Evolutionary conservation across 192 early-diverging fungal genomes (phyloP).

Genomic region (Kappamyces sp.): DNA sequence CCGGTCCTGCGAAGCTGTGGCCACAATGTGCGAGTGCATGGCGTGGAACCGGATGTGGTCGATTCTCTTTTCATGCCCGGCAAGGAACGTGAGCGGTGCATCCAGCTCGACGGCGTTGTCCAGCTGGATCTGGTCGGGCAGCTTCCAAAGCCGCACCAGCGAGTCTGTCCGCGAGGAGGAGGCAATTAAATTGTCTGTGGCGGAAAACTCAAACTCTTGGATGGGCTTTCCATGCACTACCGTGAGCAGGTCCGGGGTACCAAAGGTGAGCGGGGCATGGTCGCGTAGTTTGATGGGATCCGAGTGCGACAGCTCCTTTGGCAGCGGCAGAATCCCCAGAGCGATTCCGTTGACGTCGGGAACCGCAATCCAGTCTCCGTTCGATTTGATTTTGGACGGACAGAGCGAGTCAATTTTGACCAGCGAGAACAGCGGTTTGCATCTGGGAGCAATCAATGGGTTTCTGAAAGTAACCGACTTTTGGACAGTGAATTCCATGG

Average conservation of each 20-base stretch:
- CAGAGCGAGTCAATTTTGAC: constrained; percentile 21
- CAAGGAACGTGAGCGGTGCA: constrained; percentile 19
- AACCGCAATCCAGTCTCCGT: constrained; percentile 15
- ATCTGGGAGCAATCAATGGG: not conserved
- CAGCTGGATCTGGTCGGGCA: constrained; percentile 10
- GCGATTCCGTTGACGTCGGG: constrained; percentile 10
- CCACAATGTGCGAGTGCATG: constrained; percentile 18
- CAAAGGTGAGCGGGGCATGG: constrained; percentile 15
- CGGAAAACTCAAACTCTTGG: constrained; percentile 23
- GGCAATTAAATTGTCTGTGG: constrained; percentile 5
- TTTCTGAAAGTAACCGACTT: constrained; percentile 15
- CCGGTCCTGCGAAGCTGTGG: constrained; percentile 19
- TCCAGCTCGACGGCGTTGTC: constrained; percentile 7
- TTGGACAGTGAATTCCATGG: too few species aligned
- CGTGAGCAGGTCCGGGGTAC: not conserved
- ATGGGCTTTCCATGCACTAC: constrained; percentile 23
- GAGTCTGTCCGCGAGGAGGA: constrained; percentile 15
- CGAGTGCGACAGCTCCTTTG: not conserved
- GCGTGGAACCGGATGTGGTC: constrained; percentile 25
- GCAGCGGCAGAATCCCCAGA: constrained; percentile 23
- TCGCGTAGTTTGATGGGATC: constrained; percentile 10
- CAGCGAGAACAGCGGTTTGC: constrained; percentile 20
- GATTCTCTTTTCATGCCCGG: constrained; percentile 29
- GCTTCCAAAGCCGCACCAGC: constrained; percentile 27
- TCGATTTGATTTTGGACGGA: constrained; percentile 22